Base-by-base conservation (phyloP, 2,329 filamentous ascomycete species). In the Biscogniauxia mediterranea region DNA sequence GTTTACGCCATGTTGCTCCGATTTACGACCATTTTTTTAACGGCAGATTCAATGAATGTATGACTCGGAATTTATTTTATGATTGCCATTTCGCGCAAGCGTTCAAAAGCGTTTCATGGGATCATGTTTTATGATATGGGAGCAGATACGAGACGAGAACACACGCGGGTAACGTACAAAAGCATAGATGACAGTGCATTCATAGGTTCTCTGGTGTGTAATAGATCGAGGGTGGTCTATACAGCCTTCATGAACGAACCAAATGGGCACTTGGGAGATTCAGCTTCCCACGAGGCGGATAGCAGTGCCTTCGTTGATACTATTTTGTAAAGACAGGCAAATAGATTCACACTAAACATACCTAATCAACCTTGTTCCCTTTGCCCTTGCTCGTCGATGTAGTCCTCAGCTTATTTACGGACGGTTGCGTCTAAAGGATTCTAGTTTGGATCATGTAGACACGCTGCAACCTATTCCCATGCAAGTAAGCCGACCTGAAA, bases 11-110 rank as follows among this genome's bases (percentile, higher is more conserved):
- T 69, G 67, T 71, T 69, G 64, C 65, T 69, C 68, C 66, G 69
- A 72, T 66, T 74, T 72, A 74, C 65, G 71, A 74, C 64, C 68
- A 61, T 64, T 67, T 67, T 67, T 67, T 68, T 67, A 69, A 46
- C 69, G 68, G 70, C 67, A 66, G 60, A 66, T 72, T 71, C 71
- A 66, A 75, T 66, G 73, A 75, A 60, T 74, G 72, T 74, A 75
- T 73, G 73, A 75, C 70, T 67, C 71, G 65, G 59, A 65, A 69
- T 66, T 62, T 59, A 66, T 67, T 69, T 60, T 66, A 64, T 68
- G 60, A 62, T 60, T 68, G 67, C 56, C 50, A 63, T 60, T 64
- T 68, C 64, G 68, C 70, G 66, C 70, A 71, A 71, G 71, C 69
- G 69, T 68, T 61, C 61, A 72, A 72, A 74, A 70, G 66, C 69